Evolutionary conservation across 2,329 filamentous ascomycete genomes (phyloP).

Genomic region (Didymella segeticola): DNA sequence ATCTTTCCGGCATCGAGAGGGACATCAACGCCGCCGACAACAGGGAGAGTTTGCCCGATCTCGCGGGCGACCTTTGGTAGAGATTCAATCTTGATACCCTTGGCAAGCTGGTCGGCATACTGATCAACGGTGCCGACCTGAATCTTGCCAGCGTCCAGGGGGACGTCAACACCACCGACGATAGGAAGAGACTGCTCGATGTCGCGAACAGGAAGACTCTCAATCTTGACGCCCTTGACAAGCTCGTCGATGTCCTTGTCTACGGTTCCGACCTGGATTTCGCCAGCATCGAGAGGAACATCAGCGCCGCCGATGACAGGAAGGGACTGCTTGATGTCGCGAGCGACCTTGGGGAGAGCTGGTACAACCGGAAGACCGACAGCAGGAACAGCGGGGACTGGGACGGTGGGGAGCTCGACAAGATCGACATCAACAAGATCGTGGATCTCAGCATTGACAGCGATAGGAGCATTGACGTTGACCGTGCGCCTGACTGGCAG

Average conservation of each 20-base stretch:
- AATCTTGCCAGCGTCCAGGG: constrained; percentile 7
- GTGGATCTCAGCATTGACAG: not conserved
- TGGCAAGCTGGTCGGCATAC: not conserved
- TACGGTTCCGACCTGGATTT: not conserved
- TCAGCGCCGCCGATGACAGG: not conserved
- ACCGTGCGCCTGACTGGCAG: not conserved
- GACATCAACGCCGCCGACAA: not conserved
- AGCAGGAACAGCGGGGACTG: not conserved
- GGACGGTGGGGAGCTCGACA: not conserved
- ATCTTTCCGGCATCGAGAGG: constrained; percentile 4
- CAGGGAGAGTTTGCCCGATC: constrained; percentile 7
- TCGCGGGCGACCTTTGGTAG: constrained; percentile 2
- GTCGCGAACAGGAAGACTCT: constrained; percentile 2
- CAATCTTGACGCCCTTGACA: constrained; percentile 1
- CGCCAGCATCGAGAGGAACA: not conserved
- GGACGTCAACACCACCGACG: constrained; percentile 1
- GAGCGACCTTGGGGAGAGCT: not conserved
- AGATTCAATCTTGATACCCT: not conserved
- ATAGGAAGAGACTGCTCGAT: constrained; percentile 6
- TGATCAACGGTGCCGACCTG: constrained; percentile 9
- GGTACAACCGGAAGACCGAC: not conserved
- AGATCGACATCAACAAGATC: not conserved
- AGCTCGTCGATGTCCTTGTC: not conserved
- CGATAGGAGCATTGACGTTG: not conserved
- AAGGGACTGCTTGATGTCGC: constrained; percentile 6